Percentiles rank a stretch among this genome's conserved stretches.
phyloP scores from a whole-genome alignment of 2,329 filamentous ascomycete species.

The Clarireedia paspali region DNA sequence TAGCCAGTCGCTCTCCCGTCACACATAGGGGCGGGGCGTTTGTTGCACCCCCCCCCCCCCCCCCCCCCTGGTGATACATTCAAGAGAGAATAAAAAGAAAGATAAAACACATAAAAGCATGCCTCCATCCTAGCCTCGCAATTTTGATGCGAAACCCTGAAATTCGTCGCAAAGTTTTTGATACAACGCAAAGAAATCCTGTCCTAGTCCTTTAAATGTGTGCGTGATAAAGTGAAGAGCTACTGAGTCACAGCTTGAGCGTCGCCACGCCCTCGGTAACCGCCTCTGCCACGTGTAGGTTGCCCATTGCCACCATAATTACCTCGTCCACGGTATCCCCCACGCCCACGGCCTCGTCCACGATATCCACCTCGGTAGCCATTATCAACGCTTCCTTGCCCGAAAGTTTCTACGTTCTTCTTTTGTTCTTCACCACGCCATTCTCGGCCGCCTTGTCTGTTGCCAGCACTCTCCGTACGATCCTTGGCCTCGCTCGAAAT shows the following conservation, averaged over 20 bases:
- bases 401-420: conserved; percentile 96
- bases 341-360: conserved; percentile 59
- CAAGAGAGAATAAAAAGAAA: conserved; percentile 14
- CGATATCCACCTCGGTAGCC: conserved; percentile 67
- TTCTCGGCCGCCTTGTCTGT: conserved; percentile 69
- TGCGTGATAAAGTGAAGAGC: conserved; percentile 1
- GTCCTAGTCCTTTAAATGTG: conserved; percentile 13
- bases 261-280: conserved; percentile 25
- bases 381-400: conserved; percentile 88
- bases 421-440: conserved; percentile 90
- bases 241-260: conserved; percentile 19
- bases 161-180: conserved; percentile 22
- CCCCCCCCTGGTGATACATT: conserved; percentile 26
- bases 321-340: conserved; percentile 29
- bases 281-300: conserved; percentile 23
- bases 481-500: conserved; percentile 93
- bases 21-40: too few relatives aligned
- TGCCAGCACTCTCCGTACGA: conserved; percentile 62
- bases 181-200: conserved; percentile 21
- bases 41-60: conserved; percentile 8
- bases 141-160: conserved; percentile 16
- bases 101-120: conserved; percentile 14
- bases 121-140: conserved; percentile 5
- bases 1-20: too few relatives aligned
- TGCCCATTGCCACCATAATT: conserved; percentile 20